phyloP scores from a whole-genome alignment of 2,329 filamentous ascomycete species.

The Microsporum audouinii region DNA sequence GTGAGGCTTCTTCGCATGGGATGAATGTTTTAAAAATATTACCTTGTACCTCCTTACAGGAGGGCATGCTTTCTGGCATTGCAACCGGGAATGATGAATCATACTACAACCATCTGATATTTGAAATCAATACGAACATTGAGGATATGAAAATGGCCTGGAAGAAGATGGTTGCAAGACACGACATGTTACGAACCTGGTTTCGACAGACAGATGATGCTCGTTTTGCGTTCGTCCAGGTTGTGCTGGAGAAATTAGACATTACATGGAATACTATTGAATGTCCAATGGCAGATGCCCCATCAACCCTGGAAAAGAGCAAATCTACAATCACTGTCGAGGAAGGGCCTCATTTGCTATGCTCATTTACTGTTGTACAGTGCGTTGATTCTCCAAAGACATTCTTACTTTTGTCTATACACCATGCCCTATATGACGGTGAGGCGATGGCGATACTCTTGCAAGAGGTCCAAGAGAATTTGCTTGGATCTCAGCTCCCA shows the following conservation, averaged over 20 bases:
- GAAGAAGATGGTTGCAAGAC: slow-evolving; percentile 50
- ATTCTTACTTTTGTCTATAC: slow-evolving; percentile 43
- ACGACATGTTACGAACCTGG: slow-evolving; percentile 66
- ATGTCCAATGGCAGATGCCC: slow-evolving; percentile 21
- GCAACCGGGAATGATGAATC: slow-evolving; percentile 35
- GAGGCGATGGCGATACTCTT: slow-evolving; percentile 61
- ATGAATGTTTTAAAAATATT: slow-evolving; percentile 46
- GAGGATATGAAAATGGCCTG: slow-evolving; percentile 48
- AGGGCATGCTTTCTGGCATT: slow-evolving; percentile 65
- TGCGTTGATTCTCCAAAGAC: slow-evolving; percentile 9
- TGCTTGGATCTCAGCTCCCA: slow-evolving; percentile 39
- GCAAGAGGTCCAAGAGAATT: slow-evolving; percentile 54
- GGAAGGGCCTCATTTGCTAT: slow-evolving; percentile 20
- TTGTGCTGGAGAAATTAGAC: slow-evolving; percentile 46
- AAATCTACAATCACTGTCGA: slow-evolving; percentile 18
- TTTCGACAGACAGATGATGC: slow-evolving; percentile 56
- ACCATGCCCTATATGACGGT: slow-evolving; percentile 82
- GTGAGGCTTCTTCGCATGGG: slow-evolving; percentile 24
- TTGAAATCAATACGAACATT: slow-evolving; percentile 46
- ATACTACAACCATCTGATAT: slow-evolving; percentile 63
- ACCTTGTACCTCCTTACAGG: slow-evolving; percentile 78
- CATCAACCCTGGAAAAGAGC: slow-evolving; percentile 39
- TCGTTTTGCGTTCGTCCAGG: slow-evolving; percentile 57
- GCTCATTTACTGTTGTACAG: slow-evolving; percentile 15
- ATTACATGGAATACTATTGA: slow-evolving; percentile 39